These are phyloP conservation scores for Malassezia arunalokei DNA, from an alignment of 1,284 basidiomycete genomes.

Conservation along the genomic window DNA sequence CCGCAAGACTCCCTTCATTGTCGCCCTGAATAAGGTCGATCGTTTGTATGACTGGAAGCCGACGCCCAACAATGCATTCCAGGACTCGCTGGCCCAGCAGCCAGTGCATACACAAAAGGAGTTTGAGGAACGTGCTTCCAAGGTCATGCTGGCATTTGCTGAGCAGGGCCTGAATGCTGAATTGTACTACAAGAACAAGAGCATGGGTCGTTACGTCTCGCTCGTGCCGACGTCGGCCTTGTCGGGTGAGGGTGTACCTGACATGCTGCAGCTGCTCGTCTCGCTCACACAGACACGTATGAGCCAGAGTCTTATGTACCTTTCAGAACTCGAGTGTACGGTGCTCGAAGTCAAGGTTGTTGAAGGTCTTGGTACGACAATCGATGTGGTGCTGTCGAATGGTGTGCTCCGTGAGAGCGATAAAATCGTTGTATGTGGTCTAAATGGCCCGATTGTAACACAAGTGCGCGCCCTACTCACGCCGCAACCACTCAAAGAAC, in stretches of 20 bases:
- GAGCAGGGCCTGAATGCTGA: slow-evolving; percentile 94
- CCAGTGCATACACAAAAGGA: slow-evolving; percentile 68
- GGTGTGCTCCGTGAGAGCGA: slow-evolving; percentile 86
- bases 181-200: slow-evolving; percentile 96
- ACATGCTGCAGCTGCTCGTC: slow-evolving; percentile 96
- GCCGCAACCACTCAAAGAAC: slow-evolving; percentile 87
- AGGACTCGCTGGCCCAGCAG: slow-evolving; percentile 80
- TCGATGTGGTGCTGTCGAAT: slow-evolving; percentile 93
- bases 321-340: slow-evolving; percentile 96
- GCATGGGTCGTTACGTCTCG: slow-evolving; percentile 82
- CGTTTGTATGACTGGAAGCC: slow-evolving; percentile 91
- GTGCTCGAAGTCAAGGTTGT: slow-evolving; percentile 98
- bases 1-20: slow-evolving; percentile 96
- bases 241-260: slow-evolving; percentile 97
- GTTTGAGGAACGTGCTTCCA: slow-evolving; percentile 76
- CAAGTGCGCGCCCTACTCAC: slow-evolving; percentile 87
- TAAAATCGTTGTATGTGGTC: slow-evolving; percentile 87
- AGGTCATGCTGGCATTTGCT: slow-evolving; percentile 82
- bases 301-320: slow-evolving; percentile 94
- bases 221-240: slow-evolving; percentile 94
- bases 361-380: slow-evolving; percentile 94
- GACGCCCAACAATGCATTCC: slow-evolving; percentile 82
- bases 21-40: slow-evolving; percentile 99
- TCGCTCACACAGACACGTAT: slow-evolving; percentile 96
- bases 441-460: slow-evolving; percentile 94